These are phyloP conservation scores for Mycena albidolilacea DNA, from an alignment of 768 basidiomycete genomes.

Conservation along the genomic window DNA sequence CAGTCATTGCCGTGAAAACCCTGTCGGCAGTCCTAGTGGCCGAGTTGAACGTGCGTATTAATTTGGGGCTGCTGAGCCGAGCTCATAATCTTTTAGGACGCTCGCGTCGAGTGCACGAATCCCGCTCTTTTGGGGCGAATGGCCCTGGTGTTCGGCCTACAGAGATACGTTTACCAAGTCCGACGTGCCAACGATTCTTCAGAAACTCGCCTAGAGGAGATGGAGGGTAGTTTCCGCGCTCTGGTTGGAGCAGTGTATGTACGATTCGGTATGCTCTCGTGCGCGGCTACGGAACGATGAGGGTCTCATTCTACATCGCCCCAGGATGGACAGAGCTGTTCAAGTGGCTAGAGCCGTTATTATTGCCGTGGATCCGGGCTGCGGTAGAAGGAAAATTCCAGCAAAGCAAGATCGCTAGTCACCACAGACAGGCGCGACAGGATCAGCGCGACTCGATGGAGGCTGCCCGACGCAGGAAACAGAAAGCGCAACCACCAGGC, in stretches of 20 bases:
- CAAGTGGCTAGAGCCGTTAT: background rate
- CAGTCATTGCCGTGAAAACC: background rate
- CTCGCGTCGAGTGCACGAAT: background rate
- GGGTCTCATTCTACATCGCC: background rate
- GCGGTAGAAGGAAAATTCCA: background rate
- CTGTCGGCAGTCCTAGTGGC: background rate
- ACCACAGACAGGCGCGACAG: background rate
- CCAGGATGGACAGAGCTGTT: background rate
- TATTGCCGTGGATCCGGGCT: background rate
- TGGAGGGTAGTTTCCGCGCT: background rate
- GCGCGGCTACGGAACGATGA: background rate
- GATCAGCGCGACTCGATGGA: background rate
- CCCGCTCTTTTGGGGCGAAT: background rate
- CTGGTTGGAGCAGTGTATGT: background rate
- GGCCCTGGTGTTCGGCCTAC: background rate
- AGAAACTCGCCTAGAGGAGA: background rate
- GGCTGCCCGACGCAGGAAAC: background rate
- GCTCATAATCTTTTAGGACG: background rate
- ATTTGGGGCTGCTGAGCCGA: background rate
- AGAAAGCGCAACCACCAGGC: background rate
- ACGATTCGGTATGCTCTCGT: background rate
- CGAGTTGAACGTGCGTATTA: background rate
- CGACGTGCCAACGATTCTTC: background rate
- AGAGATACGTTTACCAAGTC: conserved; percentile 10
- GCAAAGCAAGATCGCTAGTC: background rate